These are phyloP conservation scores for Talaromyces rugulosus DNA, from an alignment of 2,329 filamentous ascomycete genomes.

Conservation along the genomic window DNA sequence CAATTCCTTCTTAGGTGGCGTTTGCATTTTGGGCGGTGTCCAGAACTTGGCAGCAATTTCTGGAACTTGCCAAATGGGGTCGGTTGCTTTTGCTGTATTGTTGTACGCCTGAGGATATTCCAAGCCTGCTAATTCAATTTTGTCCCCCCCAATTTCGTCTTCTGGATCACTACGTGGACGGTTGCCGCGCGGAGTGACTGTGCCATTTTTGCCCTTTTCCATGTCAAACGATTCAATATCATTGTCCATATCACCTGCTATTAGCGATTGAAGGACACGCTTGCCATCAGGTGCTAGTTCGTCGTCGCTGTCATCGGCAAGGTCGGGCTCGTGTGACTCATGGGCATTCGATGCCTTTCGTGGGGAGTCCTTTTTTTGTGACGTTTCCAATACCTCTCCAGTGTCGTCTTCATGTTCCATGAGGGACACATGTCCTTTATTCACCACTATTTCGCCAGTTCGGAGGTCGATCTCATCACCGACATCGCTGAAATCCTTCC, in stretches of 20 bases:
- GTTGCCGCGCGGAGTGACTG: constrained; percentile 21
- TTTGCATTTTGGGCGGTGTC: constrained; percentile 20
- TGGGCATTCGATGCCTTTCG: neutral
- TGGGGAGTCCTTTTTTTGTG: neutral
- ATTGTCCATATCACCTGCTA: constrained; percentile 2
- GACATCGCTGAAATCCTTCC: constrained; percentile 72
- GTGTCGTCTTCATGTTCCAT: constrained; percentile 57
- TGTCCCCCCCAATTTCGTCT: neutral
- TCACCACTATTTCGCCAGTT: constrained; percentile 76
- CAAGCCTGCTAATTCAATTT: neutral
- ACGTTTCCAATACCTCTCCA: constrained; percentile 26
- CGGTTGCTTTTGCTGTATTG: constrained; percentile 15
- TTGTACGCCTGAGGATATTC: neutral
- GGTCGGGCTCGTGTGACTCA: neutral
- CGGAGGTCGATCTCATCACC: constrained; percentile 86
- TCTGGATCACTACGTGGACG: constrained; percentile 14
- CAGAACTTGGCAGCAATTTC: constrained; percentile 24
- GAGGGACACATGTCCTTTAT: constrained; percentile 77
- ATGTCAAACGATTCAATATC: constrained; percentile 13
- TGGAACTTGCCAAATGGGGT: constrained; percentile 28
- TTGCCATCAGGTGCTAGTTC: neutral
- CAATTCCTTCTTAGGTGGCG: neutral
- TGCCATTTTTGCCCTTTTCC: constrained; percentile 20
- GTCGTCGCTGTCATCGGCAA: constrained; percentile 9
- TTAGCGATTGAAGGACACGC: neutral